These are phyloP conservation scores for Hypericum androsaemum DNA, from an alignment of 345 rosid species.

Conservation along the genomic window DNA sequence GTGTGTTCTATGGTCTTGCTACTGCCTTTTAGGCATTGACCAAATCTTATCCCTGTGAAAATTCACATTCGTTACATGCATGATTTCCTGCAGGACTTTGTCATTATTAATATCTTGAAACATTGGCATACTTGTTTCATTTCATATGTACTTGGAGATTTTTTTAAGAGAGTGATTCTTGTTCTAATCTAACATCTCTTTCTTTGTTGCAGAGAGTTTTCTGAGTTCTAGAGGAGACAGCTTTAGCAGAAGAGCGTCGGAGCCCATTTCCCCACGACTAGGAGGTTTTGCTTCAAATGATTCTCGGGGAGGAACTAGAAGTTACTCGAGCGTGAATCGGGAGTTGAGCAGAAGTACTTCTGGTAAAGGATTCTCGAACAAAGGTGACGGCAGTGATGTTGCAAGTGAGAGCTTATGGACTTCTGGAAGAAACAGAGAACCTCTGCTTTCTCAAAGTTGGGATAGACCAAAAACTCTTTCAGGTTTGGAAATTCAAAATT, in stretches of 20 bases:
- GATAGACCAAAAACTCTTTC: constrained; percentile 44
- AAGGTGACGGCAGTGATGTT: constrained; percentile 52
- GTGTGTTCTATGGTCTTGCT: constrained; percentile 20
- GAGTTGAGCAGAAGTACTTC: constrained; percentile 61
- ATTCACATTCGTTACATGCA: not conserved
- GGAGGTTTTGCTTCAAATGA: constrained; percentile 56
- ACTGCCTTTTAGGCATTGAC: not conserved
- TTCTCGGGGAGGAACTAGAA: constrained; percentile 57
- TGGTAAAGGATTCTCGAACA: constrained; percentile 41
- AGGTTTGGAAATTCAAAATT: constrained; percentile 35
- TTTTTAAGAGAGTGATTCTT: not conserved
- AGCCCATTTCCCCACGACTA: constrained; percentile 64
- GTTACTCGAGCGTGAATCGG: constrained; percentile 39
- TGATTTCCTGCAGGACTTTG: no score
- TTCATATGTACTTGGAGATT: no score
- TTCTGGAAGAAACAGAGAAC: constrained; percentile 51
- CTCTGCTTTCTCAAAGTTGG: constrained; percentile 36
- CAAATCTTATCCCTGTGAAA: not conserved
- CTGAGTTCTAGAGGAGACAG: constrained; percentile 49
- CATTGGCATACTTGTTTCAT: no score
- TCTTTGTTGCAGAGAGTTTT: constrained; percentile 40
- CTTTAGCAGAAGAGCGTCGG: constrained; percentile 64
- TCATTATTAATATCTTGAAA: no score
- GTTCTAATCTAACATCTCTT: constrained; percentile 16
- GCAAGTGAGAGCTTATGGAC: constrained; percentile 44